Percentiles rank a stretch among this genome's conserved stretches.
Conservation (phyloP, 306 rosid species). For the Alnus glutinosa region DNA sequence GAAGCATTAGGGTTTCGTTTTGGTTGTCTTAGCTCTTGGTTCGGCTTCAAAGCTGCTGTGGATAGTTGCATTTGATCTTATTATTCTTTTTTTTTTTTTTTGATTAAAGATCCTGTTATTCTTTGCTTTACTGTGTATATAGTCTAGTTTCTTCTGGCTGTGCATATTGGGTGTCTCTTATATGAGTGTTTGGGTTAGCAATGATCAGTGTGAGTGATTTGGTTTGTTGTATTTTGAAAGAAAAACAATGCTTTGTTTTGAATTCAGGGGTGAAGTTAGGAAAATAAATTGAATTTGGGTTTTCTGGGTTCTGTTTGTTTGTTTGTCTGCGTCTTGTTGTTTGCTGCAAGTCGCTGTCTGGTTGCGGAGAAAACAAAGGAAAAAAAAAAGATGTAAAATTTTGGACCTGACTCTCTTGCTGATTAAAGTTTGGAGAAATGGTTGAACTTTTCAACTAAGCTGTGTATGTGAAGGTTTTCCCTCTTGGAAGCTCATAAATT, state of each 20-base stretch:
- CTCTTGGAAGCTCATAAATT: conserved; percentile 2
- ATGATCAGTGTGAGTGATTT: conserved; percentile 8
- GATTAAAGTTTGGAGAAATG: not conserved
- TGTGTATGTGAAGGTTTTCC: not conserved
- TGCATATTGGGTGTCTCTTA: not conserved
- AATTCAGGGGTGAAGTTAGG: not conserved
- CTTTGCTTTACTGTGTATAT: conserved; percentile 19
- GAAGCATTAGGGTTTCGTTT: conserved; percentile 50
- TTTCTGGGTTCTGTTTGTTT: conserved; percentile 1
- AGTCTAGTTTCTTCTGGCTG: conserved; percentile 15
- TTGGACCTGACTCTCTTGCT: not conserved
- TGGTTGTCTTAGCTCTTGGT: conserved; percentile 2
- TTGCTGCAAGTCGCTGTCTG: not conserved
- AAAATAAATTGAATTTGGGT: not conserved
- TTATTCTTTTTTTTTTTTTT: not conserved
- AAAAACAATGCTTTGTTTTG: not conserved
- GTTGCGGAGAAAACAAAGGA: not conserved
- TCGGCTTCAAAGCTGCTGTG: conserved; percentile 23
- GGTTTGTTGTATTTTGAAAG: not conserved
- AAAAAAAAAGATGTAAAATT: not conserved
- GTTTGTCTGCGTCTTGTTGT: not conserved
- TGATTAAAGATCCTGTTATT: not conserved
- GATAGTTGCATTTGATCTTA: conserved; percentile 9
- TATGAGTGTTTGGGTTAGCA: not conserved
- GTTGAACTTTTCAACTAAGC: conserved; percentile 3